Evolutionary conservation across 2,329 filamentous ascomycete genomes (phyloP).

Genomic region (Phialophora expanda): DNA sequence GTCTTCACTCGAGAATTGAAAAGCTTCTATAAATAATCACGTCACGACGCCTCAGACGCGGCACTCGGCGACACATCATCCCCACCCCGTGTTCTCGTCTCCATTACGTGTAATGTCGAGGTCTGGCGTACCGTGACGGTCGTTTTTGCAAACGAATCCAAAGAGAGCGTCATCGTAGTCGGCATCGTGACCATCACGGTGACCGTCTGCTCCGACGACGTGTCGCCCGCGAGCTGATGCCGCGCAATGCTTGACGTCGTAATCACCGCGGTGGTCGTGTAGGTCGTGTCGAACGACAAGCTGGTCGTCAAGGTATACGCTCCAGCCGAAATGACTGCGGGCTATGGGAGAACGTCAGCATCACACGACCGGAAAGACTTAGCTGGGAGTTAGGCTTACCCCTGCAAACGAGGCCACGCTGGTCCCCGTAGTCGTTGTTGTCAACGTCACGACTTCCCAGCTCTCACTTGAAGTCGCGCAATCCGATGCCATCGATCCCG

Average conservation of each 20-base stretch:
- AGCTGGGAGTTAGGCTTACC: conserved; percentile 14
- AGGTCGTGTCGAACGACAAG: conserved; percentile 24
- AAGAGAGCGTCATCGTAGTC: conserved; percentile 21
- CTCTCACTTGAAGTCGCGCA: conserved; percentile 31
- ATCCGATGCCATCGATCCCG: conserved; percentile 3
- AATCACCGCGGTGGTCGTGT: conserved; percentile 17
- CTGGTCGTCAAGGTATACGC: conserved; percentile 23
- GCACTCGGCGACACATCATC: background rate
- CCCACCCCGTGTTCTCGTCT: conserved; percentile 21
- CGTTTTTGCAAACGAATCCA: conserved; percentile 18
- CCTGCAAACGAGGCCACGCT: conserved; percentile 26
- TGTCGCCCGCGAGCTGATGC: conserved; percentile 4
- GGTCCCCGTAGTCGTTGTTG: conserved; percentile 19
- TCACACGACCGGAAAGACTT: background rate
- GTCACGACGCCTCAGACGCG: background rate
- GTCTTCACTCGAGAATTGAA: too few relatives aligned
- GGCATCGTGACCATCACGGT: conserved; percentile 28
- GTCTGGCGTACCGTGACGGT: conserved; percentile 22
- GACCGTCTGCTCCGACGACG: conserved; percentile 16
- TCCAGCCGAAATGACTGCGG: conserved; percentile 21
- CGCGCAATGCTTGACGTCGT: conserved; percentile 22
- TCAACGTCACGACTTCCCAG: conserved; percentile 28
- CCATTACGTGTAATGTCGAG: conserved; percentile 19
- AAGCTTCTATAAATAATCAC: too few relatives aligned
- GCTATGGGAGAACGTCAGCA: conserved; percentile 14